Evolutionary conservation across 2,329 filamentous ascomycete species (phyloP).

Genomic region (Aschersonia sp.): DNA sequence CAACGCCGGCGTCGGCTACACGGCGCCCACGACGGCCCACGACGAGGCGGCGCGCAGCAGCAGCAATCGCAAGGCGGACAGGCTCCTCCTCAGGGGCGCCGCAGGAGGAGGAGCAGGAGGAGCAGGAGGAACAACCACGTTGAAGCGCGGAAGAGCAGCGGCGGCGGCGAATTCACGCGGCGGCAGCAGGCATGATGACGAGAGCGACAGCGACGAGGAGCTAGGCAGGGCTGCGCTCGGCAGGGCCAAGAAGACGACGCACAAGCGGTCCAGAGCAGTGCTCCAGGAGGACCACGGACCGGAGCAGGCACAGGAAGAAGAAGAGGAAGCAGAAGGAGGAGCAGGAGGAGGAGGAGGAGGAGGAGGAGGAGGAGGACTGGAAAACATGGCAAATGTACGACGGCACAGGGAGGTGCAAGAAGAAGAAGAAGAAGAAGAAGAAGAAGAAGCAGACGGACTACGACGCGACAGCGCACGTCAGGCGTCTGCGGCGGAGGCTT

Average conservation of each 20-base stretch:
- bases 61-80: not conserved
- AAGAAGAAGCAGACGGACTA: constrained; percentile 1
- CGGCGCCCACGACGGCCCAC: not conserved
- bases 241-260: constrained; percentile 18
- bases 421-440: constrained; percentile 8
- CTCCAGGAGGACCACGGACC: not conserved
- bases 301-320: not conserved
- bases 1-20: constrained; percentile 28
- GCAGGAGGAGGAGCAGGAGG: no score
- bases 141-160: not conserved
- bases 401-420: constrained; percentile 6
- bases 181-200: not conserved
- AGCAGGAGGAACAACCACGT: no score
- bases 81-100: no score
- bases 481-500: no score
- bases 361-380: not conserved
- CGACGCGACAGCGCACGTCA: not conserved
- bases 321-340: constrained; percentile 8
- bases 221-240: constrained; percentile 22
- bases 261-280: no score
- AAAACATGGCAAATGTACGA: not conserved
- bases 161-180: not conserved
- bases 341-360: not conserved
- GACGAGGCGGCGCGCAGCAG: no score
- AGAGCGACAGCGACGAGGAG: constrained; percentile 19